Evolutionary conservation across 305 asterid genomes (phyloP), one percentile per base, ranked within the genome.

Genomic region (Andrographis paniculata): DNA sequence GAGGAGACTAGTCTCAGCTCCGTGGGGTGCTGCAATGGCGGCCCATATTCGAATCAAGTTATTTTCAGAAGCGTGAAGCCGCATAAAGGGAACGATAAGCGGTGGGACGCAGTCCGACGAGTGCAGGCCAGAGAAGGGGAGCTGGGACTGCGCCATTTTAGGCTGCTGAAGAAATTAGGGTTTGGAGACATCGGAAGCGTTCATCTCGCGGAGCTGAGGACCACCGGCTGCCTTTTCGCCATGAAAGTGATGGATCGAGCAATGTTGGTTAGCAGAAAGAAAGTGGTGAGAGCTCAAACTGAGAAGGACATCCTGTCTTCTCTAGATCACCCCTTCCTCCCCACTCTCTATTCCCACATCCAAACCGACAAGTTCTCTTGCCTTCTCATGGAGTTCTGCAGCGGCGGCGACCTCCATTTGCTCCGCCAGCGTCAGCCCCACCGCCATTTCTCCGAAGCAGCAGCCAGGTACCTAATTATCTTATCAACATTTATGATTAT

Each of bases 271-370:
- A 24, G 21, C 5, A 48, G 53, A 33, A 20, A 48, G 39, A 48
- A 48, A 33, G 3, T 48, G 8, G 20, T 20, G 1, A 48, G 53
- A n/a, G 53, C 53, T 14, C 36, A 48, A 17, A 48, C 39, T 7
- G 53, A 48, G 28, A 15, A 4, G 14, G 56, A 50, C 13, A 20
- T 50, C 22, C 31, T 36, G n/a, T 19, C 44, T 11, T 4, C 20
- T 17, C 17, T 50, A 45, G 45, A 50, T 35, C 56, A 50, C 20
- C 56, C 56, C 9, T 50, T 50, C 36, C 45, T 50, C 14, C 53
- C 53, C 1, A 48, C 53, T 10, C 53, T 48, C 28, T 48, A 48
- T 17, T 20, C 53, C 27, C 56, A 50, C 8, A 28, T 36, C 14
- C 22, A n/a, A 38, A 28, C 56, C 1, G 45, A 50, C 14, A 50